Base-by-base conservation (phyloP, 176 grass and related monocot genomes). In the Coix lacrymajobi region DNA sequence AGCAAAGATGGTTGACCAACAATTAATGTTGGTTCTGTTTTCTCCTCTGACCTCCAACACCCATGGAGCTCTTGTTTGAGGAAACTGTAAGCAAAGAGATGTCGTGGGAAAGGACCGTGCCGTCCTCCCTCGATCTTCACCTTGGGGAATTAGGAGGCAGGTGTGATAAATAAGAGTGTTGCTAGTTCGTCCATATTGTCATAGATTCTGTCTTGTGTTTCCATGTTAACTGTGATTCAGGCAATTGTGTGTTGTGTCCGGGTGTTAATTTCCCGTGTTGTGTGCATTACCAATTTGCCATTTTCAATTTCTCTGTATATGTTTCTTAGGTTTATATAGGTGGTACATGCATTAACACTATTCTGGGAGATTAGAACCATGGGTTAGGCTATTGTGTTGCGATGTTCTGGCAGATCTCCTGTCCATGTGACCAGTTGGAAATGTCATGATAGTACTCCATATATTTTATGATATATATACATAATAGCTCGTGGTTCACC, bases 1-100 rank as follows among this genome's bases (percentile, higher is more conserved):
- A 68, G 83, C 79, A 84, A 88, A 25, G 89, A 91, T 58, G 81
- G 85, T 72, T 91, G 44, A 91, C 15, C 36, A 65, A 17, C 46
- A 30, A 13, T 62, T 62, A 7, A 15, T 33, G 73, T n/a, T 57
- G 73, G 46, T 33, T 63, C 60, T 26, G 33, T 16, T 44, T 77
- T 76, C 65, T 57, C 64, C 51, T 37, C 37, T 0, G 22, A 48
- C 22, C 83, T 83, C 33, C 69, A 73, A 4, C 3, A 28, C 69
- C 22, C 20, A 16, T 56, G 24, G 71, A 64, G 67, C 20, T 40
- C 56, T 19, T 74, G 14, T 64, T 69, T 8, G 31, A 65, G 58
- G 75, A 24, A 82, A 63, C 9, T 72, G 71, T 81, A 71, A 76
- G 48, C 63, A 71, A 45, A 78, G 65, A 78, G 86, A 80, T 60